Base-by-base conservation (phyloP, 169 alveolate species). In the Eimeria necatrix region DNA sequence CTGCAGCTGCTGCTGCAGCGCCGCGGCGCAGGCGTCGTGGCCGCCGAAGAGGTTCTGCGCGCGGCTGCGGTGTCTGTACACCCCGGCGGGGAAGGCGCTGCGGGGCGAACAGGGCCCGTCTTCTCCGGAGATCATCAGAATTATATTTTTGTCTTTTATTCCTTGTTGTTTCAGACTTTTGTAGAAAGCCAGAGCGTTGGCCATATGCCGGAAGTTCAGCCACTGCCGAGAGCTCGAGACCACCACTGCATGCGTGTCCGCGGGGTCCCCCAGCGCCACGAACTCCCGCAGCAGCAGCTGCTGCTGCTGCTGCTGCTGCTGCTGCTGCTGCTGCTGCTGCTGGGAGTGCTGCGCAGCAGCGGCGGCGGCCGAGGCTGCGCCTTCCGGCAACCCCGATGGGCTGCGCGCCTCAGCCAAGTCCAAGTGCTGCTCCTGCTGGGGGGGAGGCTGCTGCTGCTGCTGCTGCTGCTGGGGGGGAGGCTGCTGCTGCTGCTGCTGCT, bases 151-250 rank as follows among this genome's bases (percentile, higher is more conserved):
- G 94, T 98, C 99, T 52, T 97, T 96, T 51, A 98, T 94, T 49
- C 99, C 99, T 60, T 93, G 95, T 41, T 97, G 96, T 95, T 97
- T 97, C 76, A 98, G 96, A n/a, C 95, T 95, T 87, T 96, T 95
- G 84, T 98, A 98, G 93, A 97, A 95, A 48, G 97, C 92, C n/a
- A 98, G 93, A n/a, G 98, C 97, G 70, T 98, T 98, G 73, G 97
- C 97, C 10, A 98, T 96, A 93, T 98, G 99, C 76, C 99, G 96
- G 96, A 98, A 98, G 95, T 98, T 98, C 94, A 97, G 97, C 96
- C 97, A 98, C 94, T 95, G 97, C 91, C 98, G 97, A n/a, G 99
- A 98, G 22, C 98, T 96, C 89, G 96, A 96, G 18, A 97, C 96
- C 18, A 98, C 93, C 60, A 98, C 97, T 48, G 98, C 98, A 3